Percentiles rank a stretch among this genome's conserved stretches.
Conservation (phyloP, 78 protist species). For the Speleostelium caveatum region DNA sequence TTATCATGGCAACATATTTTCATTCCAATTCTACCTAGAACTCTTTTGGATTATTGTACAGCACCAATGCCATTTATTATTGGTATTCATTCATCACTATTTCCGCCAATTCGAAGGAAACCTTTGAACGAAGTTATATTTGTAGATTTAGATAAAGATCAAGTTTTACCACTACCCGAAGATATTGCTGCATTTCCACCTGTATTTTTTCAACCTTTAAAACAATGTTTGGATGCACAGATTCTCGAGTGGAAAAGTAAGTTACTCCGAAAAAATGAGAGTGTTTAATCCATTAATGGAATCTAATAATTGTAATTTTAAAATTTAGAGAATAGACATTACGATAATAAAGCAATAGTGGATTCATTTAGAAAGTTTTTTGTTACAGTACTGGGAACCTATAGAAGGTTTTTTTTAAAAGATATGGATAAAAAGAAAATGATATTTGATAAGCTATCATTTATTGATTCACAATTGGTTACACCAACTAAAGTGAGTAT, state of each 20-base stretch:
- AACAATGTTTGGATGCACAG: conserved; percentile 59
- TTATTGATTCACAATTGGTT: conserved; percentile 67
- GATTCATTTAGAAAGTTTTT: conserved; percentile 73
- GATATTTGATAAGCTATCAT: conserved; percentile 70
- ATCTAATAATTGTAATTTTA: too few relatives aligned
- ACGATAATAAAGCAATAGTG: conserved; percentile 60
- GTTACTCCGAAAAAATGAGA: background rate
- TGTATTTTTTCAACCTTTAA: conserved; percentile 54
- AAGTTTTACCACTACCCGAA: conserved; percentile 62
- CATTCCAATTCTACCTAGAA: conserved; percentile 79
- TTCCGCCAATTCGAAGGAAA: conserved; percentile 58
- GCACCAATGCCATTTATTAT: conserved; percentile 84
- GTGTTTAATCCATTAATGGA: background rate
- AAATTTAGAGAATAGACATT: conserved; percentile 26
- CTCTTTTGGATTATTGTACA: conserved; percentile 74
- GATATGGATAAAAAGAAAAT: conserved; percentile 68
- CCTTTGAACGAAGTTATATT: conserved; percentile 72
- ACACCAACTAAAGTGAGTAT: conserved; percentile 52
- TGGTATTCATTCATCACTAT: conserved; percentile 81
- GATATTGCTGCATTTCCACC: conserved; percentile 70
- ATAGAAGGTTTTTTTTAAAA: conserved; percentile 71
- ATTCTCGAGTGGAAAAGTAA: conserved; percentile 56
- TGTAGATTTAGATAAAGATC: conserved; percentile 74
- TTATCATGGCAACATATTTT: conserved; percentile 80
- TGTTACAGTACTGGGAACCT: conserved; percentile 66